Base-by-base conservation (phyloP, 2,329 filamentous ascomycete genomes). In the Fonsecaea pedrosoi region DNA sequence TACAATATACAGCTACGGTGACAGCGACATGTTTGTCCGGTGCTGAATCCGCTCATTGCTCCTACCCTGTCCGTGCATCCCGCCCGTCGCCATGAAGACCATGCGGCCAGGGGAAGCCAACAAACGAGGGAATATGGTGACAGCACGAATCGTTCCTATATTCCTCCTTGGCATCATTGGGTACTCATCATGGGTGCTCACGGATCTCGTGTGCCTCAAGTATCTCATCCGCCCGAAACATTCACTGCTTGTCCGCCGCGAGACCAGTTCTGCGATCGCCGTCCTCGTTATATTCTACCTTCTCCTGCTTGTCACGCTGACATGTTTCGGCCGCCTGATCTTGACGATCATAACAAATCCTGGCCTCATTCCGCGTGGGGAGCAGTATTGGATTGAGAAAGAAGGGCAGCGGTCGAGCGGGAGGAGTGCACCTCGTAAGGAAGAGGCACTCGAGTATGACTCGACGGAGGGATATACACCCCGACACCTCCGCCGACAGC, bases 251-350 rank as follows among this genome's bases (percentile, higher is more conserved):
- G 72, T 73, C 75, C 54, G 76, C 74, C 77, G 78, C 75, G 79
- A 85, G 81, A 75, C 80, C 66, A 84, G 86, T 62, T 80, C 88
- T 35, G 92, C 89, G 50, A 85, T 90, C 65, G 87, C 86, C 12
- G 86, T 97, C 64, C 82, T 96, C 54, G 85, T 88, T 34, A 78
- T 94, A 30, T 93, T 92, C 78, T 90, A 90, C 74, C 60, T 94
- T 61, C 82, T 96, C 62, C 82, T 97, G 54, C 72, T 91, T 15
- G 82, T 90, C 35, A 86, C 92, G 74, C 75, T 89, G 30, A 73
- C 82, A 37, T 84, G 89, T 21, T 97, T 96, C 78, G 75, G 90
- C 21, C 90, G 93, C 69, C 85, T 94, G 9, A 78, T 94, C 50
- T 80, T 88, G 69, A 85, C 86, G 38, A 88, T 96, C 59, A 84